Conservation (phyloP, 2,329 filamentous ascomycete species). For the Fusarium staphyleae region DNA sequence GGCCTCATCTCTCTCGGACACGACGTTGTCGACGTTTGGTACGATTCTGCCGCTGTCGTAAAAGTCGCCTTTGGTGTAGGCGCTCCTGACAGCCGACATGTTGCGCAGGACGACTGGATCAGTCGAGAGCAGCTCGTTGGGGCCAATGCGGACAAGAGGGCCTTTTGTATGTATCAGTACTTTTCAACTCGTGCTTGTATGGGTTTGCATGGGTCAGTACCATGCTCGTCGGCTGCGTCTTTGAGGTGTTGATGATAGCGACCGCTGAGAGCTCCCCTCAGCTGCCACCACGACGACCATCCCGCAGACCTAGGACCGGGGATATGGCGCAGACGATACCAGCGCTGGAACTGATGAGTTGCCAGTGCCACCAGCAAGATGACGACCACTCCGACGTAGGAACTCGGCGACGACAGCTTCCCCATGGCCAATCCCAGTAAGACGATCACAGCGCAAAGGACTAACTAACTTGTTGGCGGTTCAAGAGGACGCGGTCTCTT, state of each 20-base stretch:
- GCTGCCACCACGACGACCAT: constrained; percentile 44
- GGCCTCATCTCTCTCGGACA: constrained; percentile 57
- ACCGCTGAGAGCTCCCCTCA: constrained; percentile 38
- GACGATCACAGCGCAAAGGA: too few relatives aligned
- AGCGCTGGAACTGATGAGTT: constrained; percentile 24
- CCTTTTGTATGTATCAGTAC: constrained; percentile 32
- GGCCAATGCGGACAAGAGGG: constrained; percentile 51
- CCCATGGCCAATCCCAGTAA: constrained; percentile 16
- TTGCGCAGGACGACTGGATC: constrained; percentile 50
- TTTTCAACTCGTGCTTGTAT: background rate
- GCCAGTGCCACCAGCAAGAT: background rate
- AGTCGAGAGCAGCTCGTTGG: constrained; percentile 50
- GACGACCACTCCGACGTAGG: background rate
- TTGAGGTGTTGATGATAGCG: constrained; percentile 41
- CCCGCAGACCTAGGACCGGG: constrained; percentile 37
- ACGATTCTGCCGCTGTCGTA: constrained; percentile 60
- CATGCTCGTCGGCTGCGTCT: constrained; percentile 36
- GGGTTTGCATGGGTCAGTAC: constrained; percentile 1
- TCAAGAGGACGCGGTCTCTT: too few relatives aligned
- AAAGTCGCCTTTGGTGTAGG: constrained; percentile 51
- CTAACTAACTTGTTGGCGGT: too few relatives aligned
- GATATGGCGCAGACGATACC: constrained; percentile 42
- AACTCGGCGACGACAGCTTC: background rate
- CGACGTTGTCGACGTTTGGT: constrained; percentile 60
- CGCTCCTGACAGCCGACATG: constrained; percentile 48